phyloP scores from a whole-genome alignment of 129 eudicot species.

The Artemisia tridentata region DNA sequence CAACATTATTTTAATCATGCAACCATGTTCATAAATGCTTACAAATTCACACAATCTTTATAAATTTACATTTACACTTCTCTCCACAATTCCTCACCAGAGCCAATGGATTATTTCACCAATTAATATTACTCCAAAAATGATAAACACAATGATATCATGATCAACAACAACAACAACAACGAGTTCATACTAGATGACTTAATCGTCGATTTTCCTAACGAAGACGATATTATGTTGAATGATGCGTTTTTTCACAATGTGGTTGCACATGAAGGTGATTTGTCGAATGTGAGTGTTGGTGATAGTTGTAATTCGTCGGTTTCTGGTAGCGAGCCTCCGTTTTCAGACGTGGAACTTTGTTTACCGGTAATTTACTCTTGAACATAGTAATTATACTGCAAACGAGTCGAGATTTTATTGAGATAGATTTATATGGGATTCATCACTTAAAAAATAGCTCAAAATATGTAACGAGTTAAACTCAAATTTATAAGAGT shows the following conservation, averaged over 20 bases:
- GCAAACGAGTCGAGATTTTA: no score
- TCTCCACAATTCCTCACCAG: slow-evolving; percentile 37
- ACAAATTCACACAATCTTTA: slow-evolving; percentile 19
- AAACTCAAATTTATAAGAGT: no score
- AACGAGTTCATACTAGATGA: slow-evolving; percentile 67
- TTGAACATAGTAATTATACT: no score
- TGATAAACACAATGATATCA: background rate
- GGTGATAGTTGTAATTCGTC: slow-evolving; percentile 75
- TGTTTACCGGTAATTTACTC: slow-evolving; percentile 65
- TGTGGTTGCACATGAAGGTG: slow-evolving; percentile 44
- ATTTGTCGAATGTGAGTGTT: slow-evolving; percentile 36
- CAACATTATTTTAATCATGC: slow-evolving; percentile 2
- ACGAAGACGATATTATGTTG: slow-evolving; percentile 57
- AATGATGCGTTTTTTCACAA: slow-evolving; percentile 57
- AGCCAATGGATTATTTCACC: slow-evolving; percentile 25
- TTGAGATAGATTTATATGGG: no score
- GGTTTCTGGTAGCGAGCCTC: slow-evolving; percentile 48
- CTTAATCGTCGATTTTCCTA: slow-evolving; percentile 59
- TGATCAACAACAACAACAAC: slow-evolving; percentile 23
- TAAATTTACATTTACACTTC: slow-evolving; percentile 33
- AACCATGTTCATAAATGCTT: slow-evolving; percentile 20
- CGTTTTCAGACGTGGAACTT: slow-evolving; percentile 52
- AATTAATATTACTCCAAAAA: slow-evolving; percentile 31
- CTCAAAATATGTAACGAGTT: no score
- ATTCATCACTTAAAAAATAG: no score